Conservation (phyloP, 495 filamentous ascomycete genomes). For the Neurospora terricola region DNA sequence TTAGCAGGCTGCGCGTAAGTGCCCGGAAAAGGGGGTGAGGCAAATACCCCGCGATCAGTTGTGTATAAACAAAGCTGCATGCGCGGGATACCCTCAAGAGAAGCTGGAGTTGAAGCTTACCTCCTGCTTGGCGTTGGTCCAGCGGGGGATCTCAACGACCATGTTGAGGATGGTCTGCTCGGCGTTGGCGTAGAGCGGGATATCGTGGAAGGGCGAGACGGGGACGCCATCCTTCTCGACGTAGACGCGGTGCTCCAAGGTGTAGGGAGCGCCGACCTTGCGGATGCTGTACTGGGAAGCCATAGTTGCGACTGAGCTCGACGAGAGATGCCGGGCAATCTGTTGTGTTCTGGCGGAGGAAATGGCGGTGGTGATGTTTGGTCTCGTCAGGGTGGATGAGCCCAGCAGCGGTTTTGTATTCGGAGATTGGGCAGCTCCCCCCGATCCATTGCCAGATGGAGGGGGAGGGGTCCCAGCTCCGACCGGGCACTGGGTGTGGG, state of each 20-base stretch:
- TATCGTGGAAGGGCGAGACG: conserved; percentile 94
- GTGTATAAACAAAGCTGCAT: background rate
- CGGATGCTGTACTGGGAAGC: conserved; percentile 55
- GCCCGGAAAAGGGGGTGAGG: background rate
- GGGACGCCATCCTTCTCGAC: conserved; percentile 94
- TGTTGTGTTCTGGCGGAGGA: conserved; percentile 37
- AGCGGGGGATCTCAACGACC: conserved; percentile 97
- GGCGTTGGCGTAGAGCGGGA: conserved; percentile 92
- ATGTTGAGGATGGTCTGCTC: conserved; percentile 95
- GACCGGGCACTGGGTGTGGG: background rate
- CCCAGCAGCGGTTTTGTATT: conserved; percentile 11
- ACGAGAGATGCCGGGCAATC: conserved; percentile 46
- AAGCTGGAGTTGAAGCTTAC: conserved; percentile 35
- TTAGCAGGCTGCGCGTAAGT: conserved; percentile 1
- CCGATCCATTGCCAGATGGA: conserved; percentile 16
- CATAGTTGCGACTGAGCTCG: conserved; percentile 32
- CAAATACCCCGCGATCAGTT: background rate
- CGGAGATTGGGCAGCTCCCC: conserved; percentile 2
- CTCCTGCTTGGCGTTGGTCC: conserved; percentile 99
- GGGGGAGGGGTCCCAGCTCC: conserved; percentile 28
- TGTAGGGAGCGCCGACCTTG: conserved; percentile 84
- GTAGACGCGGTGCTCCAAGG: conserved; percentile 93
- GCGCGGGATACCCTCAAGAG: background rate
- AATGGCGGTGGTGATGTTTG: conserved; percentile 7
- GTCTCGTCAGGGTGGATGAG: conserved; percentile 11